Evolutionary conservation across 2,329 filamentous ascomycete species (phyloP).

Genomic region (Penicillium sp.): DNA sequence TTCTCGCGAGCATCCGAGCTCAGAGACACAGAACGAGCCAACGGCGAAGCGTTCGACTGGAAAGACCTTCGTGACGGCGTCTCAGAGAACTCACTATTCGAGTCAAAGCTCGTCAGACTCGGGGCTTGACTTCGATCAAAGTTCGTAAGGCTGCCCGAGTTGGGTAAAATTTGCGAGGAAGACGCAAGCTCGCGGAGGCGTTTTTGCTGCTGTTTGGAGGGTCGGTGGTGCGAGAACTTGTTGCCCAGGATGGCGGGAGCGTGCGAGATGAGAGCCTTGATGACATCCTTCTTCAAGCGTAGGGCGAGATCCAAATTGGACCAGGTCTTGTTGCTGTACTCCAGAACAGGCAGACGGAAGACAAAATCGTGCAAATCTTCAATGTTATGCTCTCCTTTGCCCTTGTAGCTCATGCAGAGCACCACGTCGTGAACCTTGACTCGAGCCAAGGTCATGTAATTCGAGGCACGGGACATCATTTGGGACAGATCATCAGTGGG

Average conservation of each 20-base stretch:
- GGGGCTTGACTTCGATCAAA: conserved; percentile 31
- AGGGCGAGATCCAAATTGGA: conserved; percentile 93
- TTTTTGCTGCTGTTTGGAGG: conserved; percentile 74
- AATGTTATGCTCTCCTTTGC: conserved; percentile 90
- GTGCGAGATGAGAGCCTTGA: conserved; percentile 91
- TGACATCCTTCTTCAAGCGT: conserved; percentile 90
- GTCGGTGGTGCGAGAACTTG: conserved; percentile 89
- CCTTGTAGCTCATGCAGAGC: conserved; percentile 93
- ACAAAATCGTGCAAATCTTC: conserved; percentile 98
- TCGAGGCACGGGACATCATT: conserved; percentile 94
- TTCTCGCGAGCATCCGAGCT: conserved; percentile 33
- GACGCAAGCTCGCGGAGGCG: conserved; percentile 83
- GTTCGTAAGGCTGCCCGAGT: conserved; percentile 32
- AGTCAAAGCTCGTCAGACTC: conserved; percentile 41
- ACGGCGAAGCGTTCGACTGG: conserved; percentile 40
- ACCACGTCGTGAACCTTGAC: conserved; percentile 95
- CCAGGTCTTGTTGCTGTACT: conserved; percentile 99
- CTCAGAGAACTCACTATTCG: conserved; percentile 41
- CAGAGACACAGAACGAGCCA: conserved; percentile 38
- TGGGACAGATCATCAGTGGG: conserved; percentile 87
- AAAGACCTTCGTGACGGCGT: conserved; percentile 39
- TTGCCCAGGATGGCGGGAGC: conserved; percentile 96
- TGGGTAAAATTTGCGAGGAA: conserved; percentile 65
- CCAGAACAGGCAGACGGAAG: conserved; percentile 89
- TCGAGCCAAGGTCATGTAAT: conserved; percentile 96